Evolutionary conservation across 345 rosid genomes (phyloP).

Genomic region (Euphorbia pulcherrima): DNA sequence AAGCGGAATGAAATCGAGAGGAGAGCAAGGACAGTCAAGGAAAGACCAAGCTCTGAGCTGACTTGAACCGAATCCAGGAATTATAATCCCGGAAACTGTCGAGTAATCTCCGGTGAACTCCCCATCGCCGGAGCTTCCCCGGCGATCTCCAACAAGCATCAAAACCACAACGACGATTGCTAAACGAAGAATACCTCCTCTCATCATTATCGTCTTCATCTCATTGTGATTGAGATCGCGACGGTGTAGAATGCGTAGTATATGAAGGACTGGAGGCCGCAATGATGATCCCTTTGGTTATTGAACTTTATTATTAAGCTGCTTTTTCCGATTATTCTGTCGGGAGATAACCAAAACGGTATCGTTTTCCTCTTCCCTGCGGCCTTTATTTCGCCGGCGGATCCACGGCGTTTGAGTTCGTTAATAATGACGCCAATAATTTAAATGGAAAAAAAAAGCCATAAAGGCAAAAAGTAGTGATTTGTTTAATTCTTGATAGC

Average conservation of each 20-base stretch:
- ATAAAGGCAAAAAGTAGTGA: neutral
- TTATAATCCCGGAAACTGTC: constrained; percentile 86
- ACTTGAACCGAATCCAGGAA: constrained; percentile 95
- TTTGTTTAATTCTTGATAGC: constrained; percentile 1
- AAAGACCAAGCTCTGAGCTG: constrained; percentile 98
- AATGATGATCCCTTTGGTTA: constrained; percentile 7
- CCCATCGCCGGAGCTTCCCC: constrained; percentile 22
- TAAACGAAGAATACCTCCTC: neutral
- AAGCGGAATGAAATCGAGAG: constrained; percentile 97
- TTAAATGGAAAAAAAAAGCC: neutral
- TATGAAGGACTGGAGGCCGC: neutral
- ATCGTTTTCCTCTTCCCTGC: neutral
- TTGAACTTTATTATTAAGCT: constrained; percentile 5
- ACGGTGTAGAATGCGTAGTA: neutral
- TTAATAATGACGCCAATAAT: constrained; percentile 9
- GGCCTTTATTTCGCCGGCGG: too few species aligned
- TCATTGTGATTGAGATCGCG: constrained; percentile 7
- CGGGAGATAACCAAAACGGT: neutral
- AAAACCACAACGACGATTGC: constrained; percentile 10
- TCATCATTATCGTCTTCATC: constrained; percentile 5
- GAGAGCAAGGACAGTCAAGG: constrained; percentile 93
- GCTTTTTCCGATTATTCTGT: neutral
- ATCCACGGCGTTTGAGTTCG: too few species aligned
- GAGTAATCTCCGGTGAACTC: constrained; percentile 57
- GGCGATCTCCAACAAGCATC: constrained; percentile 17